phyloP scores from a whole-genome alignment of 2,329 filamentous ascomycete genomes.

The Sporothrix humicola region DNA sequence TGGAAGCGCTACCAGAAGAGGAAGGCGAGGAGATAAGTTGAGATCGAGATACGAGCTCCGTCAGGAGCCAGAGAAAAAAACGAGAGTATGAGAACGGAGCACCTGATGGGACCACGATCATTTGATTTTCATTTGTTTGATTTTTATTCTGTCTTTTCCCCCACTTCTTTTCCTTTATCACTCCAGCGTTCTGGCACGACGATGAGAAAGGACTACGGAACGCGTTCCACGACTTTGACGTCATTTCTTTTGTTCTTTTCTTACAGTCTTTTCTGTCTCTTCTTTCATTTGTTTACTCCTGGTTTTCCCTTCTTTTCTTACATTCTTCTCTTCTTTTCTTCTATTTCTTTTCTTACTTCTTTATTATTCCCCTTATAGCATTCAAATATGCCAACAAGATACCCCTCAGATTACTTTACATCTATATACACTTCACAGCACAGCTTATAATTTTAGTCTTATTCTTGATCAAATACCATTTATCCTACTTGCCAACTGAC shows the following conservation, averaged over 20 bases:
- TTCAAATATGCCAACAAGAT: constrained; percentile 26
- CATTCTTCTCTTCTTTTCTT: constrained; percentile 1
- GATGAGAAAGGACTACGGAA: background rate
- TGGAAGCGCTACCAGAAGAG: constrained; percentile 69
- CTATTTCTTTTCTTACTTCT: background rate
- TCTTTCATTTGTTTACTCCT: constrained; percentile 26
- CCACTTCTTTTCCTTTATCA: background rate
- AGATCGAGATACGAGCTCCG: background rate
- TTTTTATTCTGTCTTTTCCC: background rate
- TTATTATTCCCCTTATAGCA: background rate
- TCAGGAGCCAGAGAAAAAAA: background rate
- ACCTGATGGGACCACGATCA: constrained; percentile 19
- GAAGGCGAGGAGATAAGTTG: constrained; percentile 32
- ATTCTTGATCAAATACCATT: background rate
- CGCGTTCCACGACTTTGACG: constrained; percentile 4
- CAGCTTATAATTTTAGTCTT: background rate
- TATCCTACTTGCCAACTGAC: background rate
- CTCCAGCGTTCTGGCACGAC: background rate
- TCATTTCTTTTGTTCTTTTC: constrained; percentile 11
- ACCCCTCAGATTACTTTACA: constrained; percentile 12
- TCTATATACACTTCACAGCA: constrained; percentile 17
- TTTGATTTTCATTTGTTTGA: constrained; percentile 32
- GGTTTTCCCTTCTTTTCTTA: background rate
- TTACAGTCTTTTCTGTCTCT: constrained; percentile 21
- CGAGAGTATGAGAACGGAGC: background rate